Evolutionary conservation across 2,329 filamentous ascomycete genomes (phyloP).

Genomic region (Trichoderma breve): DNA sequence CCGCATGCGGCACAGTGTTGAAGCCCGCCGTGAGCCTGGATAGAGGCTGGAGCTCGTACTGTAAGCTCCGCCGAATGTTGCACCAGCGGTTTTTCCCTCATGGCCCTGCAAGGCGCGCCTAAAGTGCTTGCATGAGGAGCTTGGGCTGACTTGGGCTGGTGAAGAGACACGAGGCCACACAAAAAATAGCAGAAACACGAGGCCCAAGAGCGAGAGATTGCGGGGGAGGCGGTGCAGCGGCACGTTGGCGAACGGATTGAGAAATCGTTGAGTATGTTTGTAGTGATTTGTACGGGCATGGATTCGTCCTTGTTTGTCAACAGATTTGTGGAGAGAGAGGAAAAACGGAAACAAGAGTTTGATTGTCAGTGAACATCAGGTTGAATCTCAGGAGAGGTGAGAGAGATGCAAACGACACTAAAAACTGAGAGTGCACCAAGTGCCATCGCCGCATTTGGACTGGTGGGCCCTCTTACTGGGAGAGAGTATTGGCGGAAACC

Average conservation of each 20-base stretch:
- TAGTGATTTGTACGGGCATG: not conserved
- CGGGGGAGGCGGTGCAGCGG: not conserved
- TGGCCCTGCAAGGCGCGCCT: constrained; percentile 11
- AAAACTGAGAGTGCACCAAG: not conserved
- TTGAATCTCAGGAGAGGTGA: not conserved
- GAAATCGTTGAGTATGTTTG: not conserved
- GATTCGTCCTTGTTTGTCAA: not conserved
- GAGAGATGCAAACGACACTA: not conserved
- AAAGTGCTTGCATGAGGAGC: constrained; percentile 15
- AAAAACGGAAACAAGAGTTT: not conserved
- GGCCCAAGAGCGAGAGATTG: not conserved
- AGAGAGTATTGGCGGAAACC: not conserved
- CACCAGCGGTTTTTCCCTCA: not conserved
- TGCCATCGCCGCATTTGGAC: not conserved
- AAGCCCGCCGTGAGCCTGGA: not conserved
- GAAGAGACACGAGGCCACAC: not conserved
- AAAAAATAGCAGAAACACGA: not conserved
- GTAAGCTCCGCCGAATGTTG: constrained; percentile 12
- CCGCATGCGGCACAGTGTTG: constrained; percentile 2
- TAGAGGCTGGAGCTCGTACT: not conserved
- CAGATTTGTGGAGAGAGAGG: not conserved
- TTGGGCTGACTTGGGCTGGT: not conserved
- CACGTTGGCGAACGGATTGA: not conserved
- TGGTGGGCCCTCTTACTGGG: not conserved
- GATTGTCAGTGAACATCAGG: not conserved